These are phyloP conservation scores for Posidonia australis DNA, from an alignment of 106 monocot species.

Conservation along the genomic window DNA sequence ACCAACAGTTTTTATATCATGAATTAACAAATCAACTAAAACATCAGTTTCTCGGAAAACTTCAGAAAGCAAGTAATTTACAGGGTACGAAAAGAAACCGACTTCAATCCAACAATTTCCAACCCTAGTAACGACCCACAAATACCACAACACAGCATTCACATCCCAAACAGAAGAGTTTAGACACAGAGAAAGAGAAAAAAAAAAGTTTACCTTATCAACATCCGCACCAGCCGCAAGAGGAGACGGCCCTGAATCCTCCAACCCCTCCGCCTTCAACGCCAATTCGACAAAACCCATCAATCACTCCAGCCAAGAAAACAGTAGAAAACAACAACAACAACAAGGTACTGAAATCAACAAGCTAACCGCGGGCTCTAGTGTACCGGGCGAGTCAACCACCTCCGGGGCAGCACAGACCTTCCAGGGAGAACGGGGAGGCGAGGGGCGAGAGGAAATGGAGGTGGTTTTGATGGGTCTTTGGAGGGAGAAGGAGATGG, in stretches of 20 bases:
- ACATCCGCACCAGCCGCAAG: not conserved
- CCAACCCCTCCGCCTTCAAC: constrained; percentile 1
- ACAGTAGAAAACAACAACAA: not conserved
- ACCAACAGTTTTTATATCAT: no score
- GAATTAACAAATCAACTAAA: no score
- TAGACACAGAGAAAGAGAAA: no score
- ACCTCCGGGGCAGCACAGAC: not conserved
- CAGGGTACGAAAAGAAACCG: no score
- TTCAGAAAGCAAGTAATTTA: no score
- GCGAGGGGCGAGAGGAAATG: not conserved
- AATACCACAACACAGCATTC: no score
- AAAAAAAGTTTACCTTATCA: no score
- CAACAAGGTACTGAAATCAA: not conserved
- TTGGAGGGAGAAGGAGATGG: not conserved
- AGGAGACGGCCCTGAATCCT: constrained; percentile 1
- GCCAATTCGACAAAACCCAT: not conserved
- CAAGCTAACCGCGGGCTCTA: not conserved
- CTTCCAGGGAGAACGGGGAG: not conserved
- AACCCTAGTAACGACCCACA: no score
- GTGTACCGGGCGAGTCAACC: not conserved
- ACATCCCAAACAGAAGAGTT: no score
- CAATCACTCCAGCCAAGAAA: not conserved
- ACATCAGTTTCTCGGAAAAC: no score
- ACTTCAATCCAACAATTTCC: no score
- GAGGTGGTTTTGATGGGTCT: no score